Conservation (phyloP, 192 early-diverging fungal species). For the Backusella morwellensis region DNA sequence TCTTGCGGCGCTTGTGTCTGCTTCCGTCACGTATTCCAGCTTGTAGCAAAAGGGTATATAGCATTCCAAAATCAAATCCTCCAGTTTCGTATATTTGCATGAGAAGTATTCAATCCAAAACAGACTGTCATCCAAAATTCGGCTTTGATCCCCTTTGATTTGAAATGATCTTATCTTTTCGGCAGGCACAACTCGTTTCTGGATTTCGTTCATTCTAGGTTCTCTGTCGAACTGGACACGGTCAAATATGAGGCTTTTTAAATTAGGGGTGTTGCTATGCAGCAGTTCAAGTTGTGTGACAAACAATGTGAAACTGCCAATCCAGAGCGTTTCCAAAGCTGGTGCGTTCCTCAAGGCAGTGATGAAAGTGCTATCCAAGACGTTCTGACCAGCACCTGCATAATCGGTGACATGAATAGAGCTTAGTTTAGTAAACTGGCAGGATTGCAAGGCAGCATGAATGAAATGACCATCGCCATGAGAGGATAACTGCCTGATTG, state of each 20-base stretch:
- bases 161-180: not conserved
- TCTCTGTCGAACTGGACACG: not conserved
- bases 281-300: not conserved
- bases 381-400: not conserved
- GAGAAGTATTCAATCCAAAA: not conserved
- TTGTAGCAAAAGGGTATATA: conserved; percentile 8
- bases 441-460: not conserved
- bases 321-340: not conserved
- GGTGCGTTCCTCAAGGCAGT: not conserved
- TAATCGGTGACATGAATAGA: not conserved
- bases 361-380: not conserved
- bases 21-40: not conserved
- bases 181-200: not conserved
- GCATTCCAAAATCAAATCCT: not conserved
- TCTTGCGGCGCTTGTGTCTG: not conserved
- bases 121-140: not conserved
- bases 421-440: not conserved
- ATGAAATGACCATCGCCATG: not conserved
- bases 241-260: not conserved
- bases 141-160: not conserved
- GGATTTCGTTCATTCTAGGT: not conserved
- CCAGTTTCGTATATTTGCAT: not conserved
- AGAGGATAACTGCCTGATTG: not conserved
- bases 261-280: not conserved
- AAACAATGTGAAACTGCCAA: not conserved